Evolutionary conservation across 2,329 filamentous ascomycete genomes (phyloP).

Genomic region (Trichoderma sp.): DNA sequence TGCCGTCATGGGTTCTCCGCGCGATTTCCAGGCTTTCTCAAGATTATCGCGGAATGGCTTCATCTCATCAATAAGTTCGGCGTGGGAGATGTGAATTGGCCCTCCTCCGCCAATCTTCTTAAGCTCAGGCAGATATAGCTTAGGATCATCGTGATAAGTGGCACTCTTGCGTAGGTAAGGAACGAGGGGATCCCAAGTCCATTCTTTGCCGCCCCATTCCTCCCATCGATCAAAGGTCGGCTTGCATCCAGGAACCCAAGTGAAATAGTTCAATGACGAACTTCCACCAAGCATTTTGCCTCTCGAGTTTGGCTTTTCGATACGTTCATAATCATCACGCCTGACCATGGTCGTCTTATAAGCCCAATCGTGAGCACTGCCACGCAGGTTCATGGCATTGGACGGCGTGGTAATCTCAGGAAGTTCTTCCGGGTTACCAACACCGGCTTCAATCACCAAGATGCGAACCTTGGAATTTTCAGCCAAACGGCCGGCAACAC

Average conservation of each 20-base stretch:
- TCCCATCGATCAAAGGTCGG: constrained; percentile 65
- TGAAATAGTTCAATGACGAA: constrained; percentile 60
- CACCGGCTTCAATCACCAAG: constrained; percentile 48
- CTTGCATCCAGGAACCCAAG: constrained; percentile 58
- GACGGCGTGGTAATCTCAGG: constrained; percentile 53
- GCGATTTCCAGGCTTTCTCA: constrained; percentile 51
- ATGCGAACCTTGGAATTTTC: constrained; percentile 39
- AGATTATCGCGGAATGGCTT: constrained; percentile 49
- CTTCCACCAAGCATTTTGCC: constrained; percentile 59
- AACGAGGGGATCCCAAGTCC: constrained; percentile 53
- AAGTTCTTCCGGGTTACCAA: constrained; percentile 46
- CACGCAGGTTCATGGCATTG: constrained; percentile 52
- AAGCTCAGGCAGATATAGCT: constrained; percentile 43
- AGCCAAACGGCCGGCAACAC: constrained; percentile 36
- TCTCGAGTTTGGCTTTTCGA: constrained; percentile 62
- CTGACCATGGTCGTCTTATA: constrained; percentile 62
- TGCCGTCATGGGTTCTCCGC: constrained; percentile 48
- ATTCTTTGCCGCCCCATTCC: constrained; percentile 67
- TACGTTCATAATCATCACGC: constrained; percentile 55
- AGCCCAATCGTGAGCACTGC: constrained; percentile 55
- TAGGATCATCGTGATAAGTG: constrained; percentile 55
- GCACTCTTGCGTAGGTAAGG: constrained; percentile 54
- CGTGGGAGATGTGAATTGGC: constrained; percentile 52
- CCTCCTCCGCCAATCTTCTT: constrained; percentile 50
- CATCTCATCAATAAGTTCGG: constrained; percentile 52